Evolutionary conservation across 2,329 filamentous ascomycete species (phyloP).

Genomic region (Pseudogymnoascus sp.): DNA sequence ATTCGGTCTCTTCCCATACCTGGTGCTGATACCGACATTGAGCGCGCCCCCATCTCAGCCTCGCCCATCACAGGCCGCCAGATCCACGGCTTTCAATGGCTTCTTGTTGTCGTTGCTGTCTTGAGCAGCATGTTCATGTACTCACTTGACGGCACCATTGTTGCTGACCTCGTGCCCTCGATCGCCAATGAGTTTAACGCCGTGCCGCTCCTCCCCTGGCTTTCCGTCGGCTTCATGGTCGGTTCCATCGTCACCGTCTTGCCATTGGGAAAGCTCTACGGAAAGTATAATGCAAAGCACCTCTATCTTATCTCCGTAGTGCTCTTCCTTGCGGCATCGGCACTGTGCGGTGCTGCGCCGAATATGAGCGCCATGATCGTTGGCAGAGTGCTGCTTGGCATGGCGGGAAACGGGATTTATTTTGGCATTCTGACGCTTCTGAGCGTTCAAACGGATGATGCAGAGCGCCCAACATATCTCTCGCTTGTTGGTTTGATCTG

Average conservation of each 20-base stretch:
- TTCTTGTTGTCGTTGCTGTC: constrained; percentile 43
- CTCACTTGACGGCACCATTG: constrained; percentile 12
- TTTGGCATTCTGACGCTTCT: constrained; percentile 15
- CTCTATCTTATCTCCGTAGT: constrained; percentile 9
- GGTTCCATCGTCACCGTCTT: constrained; percentile 44
- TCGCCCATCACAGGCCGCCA: not conserved
- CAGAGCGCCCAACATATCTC: constrained; percentile 16
- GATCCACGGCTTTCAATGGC: constrained; percentile 33
- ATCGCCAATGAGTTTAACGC: constrained; percentile 20
- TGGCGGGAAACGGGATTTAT: constrained; percentile 14
- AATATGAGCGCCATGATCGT: constrained; percentile 23
- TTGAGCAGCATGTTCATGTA: constrained; percentile 9
- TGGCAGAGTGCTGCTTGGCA: constrained; percentile 21
- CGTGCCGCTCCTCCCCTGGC: constrained; percentile 20
- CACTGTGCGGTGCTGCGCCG: constrained; percentile 22
- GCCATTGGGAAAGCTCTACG: constrained; percentile 39
- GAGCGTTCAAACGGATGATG: constrained; percentile 13
- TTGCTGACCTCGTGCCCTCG: constrained; percentile 23
- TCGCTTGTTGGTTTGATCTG: constrained; percentile 15
- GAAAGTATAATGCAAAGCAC: constrained; percentile 13
- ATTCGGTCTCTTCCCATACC: not conserved
- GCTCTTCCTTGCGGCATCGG: constrained; percentile 16
- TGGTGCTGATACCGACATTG: not conserved
- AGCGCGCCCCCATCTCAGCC: not conserved
- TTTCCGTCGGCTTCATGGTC: constrained; percentile 19